Conservation (phyloP, 1,284 basidiomycete species). For the Tremellales sp. region DNA sequence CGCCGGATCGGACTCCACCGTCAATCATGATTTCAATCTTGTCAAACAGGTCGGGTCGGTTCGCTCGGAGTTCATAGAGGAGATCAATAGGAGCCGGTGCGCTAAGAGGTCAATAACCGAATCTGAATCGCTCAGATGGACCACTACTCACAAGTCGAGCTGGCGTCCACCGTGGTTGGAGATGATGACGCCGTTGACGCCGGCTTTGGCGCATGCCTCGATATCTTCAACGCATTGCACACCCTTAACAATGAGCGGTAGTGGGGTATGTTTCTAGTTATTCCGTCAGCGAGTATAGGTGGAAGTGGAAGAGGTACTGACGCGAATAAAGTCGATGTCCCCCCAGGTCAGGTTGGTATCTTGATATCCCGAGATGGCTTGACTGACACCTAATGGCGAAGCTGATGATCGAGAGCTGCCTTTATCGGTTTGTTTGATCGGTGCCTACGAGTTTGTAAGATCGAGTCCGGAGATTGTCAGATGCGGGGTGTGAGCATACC, state of each 20-base stretch:
- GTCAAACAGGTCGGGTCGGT: constrained; percentile 51
- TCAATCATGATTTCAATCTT: constrained; percentile 56
- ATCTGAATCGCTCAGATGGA: not conserved
- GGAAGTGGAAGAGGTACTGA: constrained; percentile 16
- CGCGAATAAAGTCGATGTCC: constrained; percentile 47
- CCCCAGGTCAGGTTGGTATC: constrained; percentile 51
- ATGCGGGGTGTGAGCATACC: constrained; percentile 53
- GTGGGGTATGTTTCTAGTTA: constrained; percentile 44
- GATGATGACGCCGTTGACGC: constrained; percentile 52
- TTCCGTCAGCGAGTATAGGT: constrained; percentile 25
- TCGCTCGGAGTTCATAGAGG: constrained; percentile 50
- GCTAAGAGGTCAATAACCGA: constrained; percentile 16
- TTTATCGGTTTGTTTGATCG: constrained; percentile 19
- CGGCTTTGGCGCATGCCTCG: constrained; percentile 51
- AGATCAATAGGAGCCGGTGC: constrained; percentile 49
- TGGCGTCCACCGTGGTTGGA: constrained; percentile 11
- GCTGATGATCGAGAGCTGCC: constrained; percentile 9
- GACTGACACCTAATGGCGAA: constrained; percentile 46
- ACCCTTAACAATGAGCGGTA: constrained; percentile 54
- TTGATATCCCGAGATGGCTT: constrained; percentile 53
- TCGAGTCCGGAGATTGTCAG: not conserved
- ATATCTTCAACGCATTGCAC: constrained; percentile 55
- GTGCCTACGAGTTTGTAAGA: constrained; percentile 54
- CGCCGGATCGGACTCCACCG: constrained; percentile 55
- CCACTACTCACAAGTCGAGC: constrained; percentile 26